Base-by-base conservation (phyloP, 352 stramenopile genomes). In the Pythium graminicola region DNA sequence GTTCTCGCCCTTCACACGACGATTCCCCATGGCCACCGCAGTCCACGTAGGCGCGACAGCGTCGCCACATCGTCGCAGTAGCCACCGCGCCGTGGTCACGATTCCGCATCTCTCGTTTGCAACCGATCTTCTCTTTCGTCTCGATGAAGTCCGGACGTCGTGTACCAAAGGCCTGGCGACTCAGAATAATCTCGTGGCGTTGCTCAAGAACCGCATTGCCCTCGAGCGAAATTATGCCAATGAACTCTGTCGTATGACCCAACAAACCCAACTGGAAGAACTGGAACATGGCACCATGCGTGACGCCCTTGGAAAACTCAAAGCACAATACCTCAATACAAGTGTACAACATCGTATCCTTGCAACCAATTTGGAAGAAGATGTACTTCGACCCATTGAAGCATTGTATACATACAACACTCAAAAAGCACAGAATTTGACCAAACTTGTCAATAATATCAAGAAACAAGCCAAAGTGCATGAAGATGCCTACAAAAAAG, bases 391-490 rank as follows among this genome's bases (percentile, higher is more conserved):
- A 5, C 82, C 82, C 13, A 85, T 93, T 38, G 70, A 89, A 29
- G 67, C 49, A 29, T 58, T 90, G 51, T 81, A 73, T 49, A 50
- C 65, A 26, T 60, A 65, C 57, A 81, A 87, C 42, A 62, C 42
- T n/a, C 61, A 84, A 47, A 82, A 72, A 53, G 72, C 70, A 20
- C 65, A 80, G 38, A 76, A 73, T 42, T 42, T 91, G 6, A 62
- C 48, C 7, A 83, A 83, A 42, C 67, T 72, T 22, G 60, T 86
- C 14, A 71, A 70, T 41, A 72, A 68, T 29, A 68, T 86, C 27
- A 90, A 89, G 70, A 93, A 93, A 40, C 70, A 88, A 42, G 68
- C 73, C 27, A 91, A 91, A 63, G 75, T 62, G 5, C 65, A 85
- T 13, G 76, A 89, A 67, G 71, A 93, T 23, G 52, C 61, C 6